Base-by-base conservation (phyloP, 805 yeast genomes). In the Kockiozyma suomiensis region DNA sequence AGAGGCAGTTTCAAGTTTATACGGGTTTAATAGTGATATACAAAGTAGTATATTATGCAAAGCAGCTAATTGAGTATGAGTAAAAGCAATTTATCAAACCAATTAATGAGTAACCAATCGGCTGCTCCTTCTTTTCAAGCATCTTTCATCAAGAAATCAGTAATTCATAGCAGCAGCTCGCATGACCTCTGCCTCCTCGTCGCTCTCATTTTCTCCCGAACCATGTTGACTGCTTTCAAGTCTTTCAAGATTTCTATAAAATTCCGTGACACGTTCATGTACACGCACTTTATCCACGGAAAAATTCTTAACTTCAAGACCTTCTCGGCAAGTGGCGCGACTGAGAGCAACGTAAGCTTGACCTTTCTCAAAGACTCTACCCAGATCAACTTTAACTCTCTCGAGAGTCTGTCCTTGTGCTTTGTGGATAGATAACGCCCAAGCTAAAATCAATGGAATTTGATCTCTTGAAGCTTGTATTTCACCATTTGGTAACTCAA, bases 311-410 rank as follows among this genome's bases (percentile, higher is more conserved):
- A 94, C 88, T 68, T 90, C 97, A 28, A 94, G 77, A 0, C 97
- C 97, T 2, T 84, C 84, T 68, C 96, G 80, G 23, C 87, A 81
- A 1, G 86, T 87, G 0, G 97, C 98, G 73, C 99, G 82, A 12
- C 97, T 89, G 33, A 94, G 76, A 0, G 98, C 99, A 32, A 94
- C 99, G 71, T 94, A 94, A 0, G 96, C 96, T 72, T 94, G 99
- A 0, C 99, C 99, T 54, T 83, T 85, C 70, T 92, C 98, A 73
- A 93, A 93, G 1, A 88, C 84, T 57, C 79, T 79, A 38, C 80
- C 78, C 62, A 93, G 78, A 71, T 94, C 96, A 4, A 93, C 96
- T 63, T 81, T 81, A 3, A 89, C 91, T 56, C 82, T 79, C 3
- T 86, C 85, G 46, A 91, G 73, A 0, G 98, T 88, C 73, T 93